Conservation (phyloP, 192 early-diverging fungal species). For the Umbelopsis sp. region DNA sequence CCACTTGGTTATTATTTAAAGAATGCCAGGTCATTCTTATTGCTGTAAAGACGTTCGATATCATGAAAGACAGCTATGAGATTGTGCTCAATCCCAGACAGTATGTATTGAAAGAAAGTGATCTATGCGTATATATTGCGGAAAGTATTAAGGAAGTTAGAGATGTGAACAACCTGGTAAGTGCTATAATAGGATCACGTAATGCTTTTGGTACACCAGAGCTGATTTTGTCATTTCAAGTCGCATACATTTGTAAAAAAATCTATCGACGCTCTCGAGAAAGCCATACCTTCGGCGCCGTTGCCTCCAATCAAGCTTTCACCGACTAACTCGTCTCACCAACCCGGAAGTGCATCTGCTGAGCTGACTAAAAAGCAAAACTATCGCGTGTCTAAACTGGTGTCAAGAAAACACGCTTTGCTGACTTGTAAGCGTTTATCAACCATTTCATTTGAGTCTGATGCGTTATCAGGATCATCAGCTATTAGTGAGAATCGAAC, state of each 20-base stretch:
- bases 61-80: conserved; percentile 34
- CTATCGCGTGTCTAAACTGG: conserved; percentile 14
- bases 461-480: conserved; percentile 16
- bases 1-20: conserved; percentile 51
- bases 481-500: background rate
- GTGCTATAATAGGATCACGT: background rate
- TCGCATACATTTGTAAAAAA: conserved; percentile 1
- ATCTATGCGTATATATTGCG: conserved; percentile 59
- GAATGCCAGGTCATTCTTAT: conserved; percentile 56
- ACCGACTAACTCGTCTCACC: background rate
- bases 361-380: conserved; percentile 8
- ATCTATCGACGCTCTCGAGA: background rate
- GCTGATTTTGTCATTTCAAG: background rate
- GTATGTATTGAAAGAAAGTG: conserved; percentile 46
- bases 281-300: background rate
- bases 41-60: conserved; percentile 38
- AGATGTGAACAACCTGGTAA: conserved; percentile 41
- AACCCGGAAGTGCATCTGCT: background rate
- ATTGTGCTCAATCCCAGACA: conserved; percentile 66
- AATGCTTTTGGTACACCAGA: too few species aligned
- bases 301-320: too few species aligned
- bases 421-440: conserved; percentile 34
- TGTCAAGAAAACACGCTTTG: conserved; percentile 23
- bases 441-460: background rate
- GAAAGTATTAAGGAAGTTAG: conserved; percentile 50